Base-by-base conservation (phyloP, 75 land plant species). In the Sequoia sempervirens region DNA sequence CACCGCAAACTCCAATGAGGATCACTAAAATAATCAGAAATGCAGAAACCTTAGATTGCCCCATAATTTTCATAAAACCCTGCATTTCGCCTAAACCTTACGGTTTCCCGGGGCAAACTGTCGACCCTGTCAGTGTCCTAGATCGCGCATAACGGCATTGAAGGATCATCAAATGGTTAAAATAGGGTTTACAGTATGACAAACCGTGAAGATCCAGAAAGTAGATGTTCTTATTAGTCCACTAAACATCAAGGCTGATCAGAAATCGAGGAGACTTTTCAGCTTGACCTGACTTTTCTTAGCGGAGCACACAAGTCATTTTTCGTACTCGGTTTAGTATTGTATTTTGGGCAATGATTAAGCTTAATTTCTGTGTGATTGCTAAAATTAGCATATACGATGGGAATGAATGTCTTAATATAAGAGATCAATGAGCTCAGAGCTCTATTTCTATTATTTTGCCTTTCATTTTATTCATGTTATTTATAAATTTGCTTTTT, bases 1-100 rank as follows among this genome's bases (percentile, higher is more conserved):
- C 84, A 61, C 84, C 85, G 15, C 68, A 74, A 64, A 17, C 37
- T 81, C 87, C 86, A 26, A 84, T 43, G 56, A 82, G 78, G 28
- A 86, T 64, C 26, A 7, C 79, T 28, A 90, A 53, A 47, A 85
- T 20, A 66, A 85, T 28, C 41, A 87, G 38, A 82, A 75, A 18
- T 23, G 79, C 32, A 20, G 46, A 80, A 78, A 78, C 56, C 74
- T 85, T 82, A 73, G 85, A 90, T 32, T 75, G 78, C 12, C 45
- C n/a, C 78, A 6, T 20, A 9, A n/a, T 23, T 78, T 78, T 78
- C 47, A 78, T 45, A 11, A 43, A 78, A n/a, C 80, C 46, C 80
- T 45, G 47, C 80, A 78, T 78, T 26, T 43, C n/a, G 45, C 28
- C 28, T 78, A 26, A 78, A 78, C 28, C 80, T n/a, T 45, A n/a